Conservation (phyloP, 495 filamentous ascomycete genomes). For the Penicillium daleae region DNA sequence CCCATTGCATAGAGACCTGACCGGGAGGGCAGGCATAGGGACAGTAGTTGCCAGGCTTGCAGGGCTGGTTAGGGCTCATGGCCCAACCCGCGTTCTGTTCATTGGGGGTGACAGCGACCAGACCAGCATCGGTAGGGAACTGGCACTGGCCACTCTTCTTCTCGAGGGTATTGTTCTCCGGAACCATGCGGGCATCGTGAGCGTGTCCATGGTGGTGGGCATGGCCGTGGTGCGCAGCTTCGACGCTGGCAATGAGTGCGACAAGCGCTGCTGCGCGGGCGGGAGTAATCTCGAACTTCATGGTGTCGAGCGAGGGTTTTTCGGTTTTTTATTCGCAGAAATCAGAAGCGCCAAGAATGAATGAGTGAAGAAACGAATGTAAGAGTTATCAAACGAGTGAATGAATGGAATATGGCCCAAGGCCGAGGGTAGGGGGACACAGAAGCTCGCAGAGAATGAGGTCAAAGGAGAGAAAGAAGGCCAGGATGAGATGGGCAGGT, state of each 20-base stretch:
- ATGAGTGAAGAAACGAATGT: conserved; percentile 19
- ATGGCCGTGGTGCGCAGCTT: conserved; percentile 45
- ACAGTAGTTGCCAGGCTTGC: conserved; percentile 70
- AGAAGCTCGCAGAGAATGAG: conserved; percentile 36
- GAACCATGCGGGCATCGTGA: conserved; percentile 27
- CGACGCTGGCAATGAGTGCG: conserved; percentile 61
- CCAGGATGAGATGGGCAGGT: conserved; percentile 17
- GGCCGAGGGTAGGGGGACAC: conserved; percentile 27
- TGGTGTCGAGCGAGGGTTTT: conserved; percentile 23
- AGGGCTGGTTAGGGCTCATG: conserved; percentile 77
- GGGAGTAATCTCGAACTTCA: conserved; percentile 41
- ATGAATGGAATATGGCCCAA: conserved; percentile 27
- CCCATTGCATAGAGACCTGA: conserved; percentile 81
- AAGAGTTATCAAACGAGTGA: conserved; percentile 29
- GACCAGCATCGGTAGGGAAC: conserved; percentile 69
- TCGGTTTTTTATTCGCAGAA: neutral
- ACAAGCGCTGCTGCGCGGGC: conserved; percentile 51
- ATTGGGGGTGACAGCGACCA: conserved; percentile 69
- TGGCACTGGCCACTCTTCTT: conserved; percentile 59
- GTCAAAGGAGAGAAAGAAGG: conserved; percentile 29
- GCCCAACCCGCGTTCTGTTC: conserved; percentile 76
- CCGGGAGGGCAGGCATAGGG: conserved; percentile 79
- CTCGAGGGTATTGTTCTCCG: conserved; percentile 29
- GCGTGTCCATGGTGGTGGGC: conserved; percentile 30
- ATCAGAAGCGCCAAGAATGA: conserved; percentile 21